These are phyloP conservation scores for Withania somnifera DNA, from an alignment of 305 asterid species.

Conservation along the genomic window DNA sequence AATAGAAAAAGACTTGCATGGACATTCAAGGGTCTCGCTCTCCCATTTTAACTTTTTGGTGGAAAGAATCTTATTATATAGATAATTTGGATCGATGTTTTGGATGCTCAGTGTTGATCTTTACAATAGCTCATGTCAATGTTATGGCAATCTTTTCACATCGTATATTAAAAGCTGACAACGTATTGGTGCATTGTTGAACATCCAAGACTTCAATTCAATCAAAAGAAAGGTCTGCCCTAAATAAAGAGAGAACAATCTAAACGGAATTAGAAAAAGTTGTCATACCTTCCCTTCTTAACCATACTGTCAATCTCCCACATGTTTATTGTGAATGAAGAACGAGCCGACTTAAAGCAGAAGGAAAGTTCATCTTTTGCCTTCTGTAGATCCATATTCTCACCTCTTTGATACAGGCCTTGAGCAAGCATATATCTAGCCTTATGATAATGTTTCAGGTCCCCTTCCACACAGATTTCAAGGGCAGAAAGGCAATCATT, in stretches of 20 bases:
- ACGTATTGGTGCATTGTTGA: background rate
- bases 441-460: constrained; percentile 96
- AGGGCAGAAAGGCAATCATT: constrained; percentile 89
- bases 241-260: background rate
- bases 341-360: constrained; percentile 93
- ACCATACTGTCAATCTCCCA: constrained; percentile 99
- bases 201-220: background rate
- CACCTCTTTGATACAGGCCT: constrained; percentile 77
- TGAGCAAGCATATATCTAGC: constrained; percentile 95
- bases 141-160: background rate
- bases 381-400: constrained; percentile 71
- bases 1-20: background rate
- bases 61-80: background rate
- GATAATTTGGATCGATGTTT: background rate
- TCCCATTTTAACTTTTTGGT: background rate
- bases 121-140: background rate
- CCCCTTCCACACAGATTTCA: constrained; percentile 93
- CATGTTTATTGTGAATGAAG: constrained; percentile 92
- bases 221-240: background rate
- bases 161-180: background rate
- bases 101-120: background rate
- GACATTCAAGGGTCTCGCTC: background rate
- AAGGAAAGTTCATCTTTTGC: constrained; percentile 98
- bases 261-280: background rate
- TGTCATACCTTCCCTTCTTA: constrained; percentile 76